Evolutionary conservation across 2,329 filamentous ascomycete species (phyloP).

Genomic region (Claviceps spartinae): DNA sequence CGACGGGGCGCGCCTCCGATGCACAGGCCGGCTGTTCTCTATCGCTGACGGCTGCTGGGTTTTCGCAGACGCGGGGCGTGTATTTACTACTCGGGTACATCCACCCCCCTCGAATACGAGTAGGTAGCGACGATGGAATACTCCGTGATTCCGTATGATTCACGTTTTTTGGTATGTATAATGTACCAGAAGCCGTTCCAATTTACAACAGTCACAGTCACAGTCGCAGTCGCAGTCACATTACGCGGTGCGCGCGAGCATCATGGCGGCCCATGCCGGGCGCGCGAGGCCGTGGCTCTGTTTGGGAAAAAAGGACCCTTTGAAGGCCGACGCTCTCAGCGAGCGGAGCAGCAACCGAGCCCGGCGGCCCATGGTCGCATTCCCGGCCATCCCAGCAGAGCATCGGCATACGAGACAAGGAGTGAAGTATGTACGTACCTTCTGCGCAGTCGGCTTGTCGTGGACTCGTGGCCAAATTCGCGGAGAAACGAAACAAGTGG

Average conservation of each 20-base stretch:
- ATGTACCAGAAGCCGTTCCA: not conserved
- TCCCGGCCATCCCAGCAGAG: not conserved
- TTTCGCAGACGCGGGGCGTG: not conserved
- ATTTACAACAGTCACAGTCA: not conserved
- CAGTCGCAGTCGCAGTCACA: not conserved
- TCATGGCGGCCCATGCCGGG: not conserved
- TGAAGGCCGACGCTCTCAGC: not conserved
- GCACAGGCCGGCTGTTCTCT: not conserved
- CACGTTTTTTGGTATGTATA: not conserved
- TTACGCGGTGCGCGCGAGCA: not conserved
- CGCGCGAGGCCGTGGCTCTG: not conserved
- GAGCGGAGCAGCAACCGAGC: not conserved
- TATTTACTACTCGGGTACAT: not conserved
- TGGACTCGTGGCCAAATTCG: not conserved
- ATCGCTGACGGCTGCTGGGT: not conserved
- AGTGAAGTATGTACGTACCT: too few relatives aligned
- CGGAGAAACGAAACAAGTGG: conserved; percentile 2
- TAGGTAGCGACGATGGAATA: not conserved
- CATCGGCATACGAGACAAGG: not conserved
- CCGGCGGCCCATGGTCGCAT: not conserved
- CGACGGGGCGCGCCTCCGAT: not conserved
- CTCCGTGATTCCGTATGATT: not conserved
- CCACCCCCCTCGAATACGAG: conserved; percentile 4
- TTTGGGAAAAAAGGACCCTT: not conserved
- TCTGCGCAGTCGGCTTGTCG: not conserved